Conservation (phyloP, 768 basidiomycete genomes). For the Kondoa subrosea region DNA sequence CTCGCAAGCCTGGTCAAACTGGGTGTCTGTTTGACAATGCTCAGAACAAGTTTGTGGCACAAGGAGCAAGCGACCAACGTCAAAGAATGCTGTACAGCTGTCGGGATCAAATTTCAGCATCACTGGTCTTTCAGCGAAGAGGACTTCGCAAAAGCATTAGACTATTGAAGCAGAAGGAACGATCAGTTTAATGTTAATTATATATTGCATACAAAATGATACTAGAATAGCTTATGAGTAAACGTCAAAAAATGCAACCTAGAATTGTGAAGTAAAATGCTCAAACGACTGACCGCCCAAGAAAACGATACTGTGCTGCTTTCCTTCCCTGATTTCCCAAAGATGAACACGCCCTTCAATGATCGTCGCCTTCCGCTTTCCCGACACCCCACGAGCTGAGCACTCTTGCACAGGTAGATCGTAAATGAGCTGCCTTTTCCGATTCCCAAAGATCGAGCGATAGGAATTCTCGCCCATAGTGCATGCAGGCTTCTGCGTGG, state of each 20-base stretch:
- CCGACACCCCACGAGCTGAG: slow-evolving; percentile 16
- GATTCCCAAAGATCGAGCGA: slow-evolving; percentile 26
- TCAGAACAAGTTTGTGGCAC: background rate
- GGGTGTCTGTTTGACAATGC: background rate
- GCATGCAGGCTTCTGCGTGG: slow-evolving; percentile 28
- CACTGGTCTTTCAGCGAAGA: background rate
- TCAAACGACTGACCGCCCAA: too few species aligned
- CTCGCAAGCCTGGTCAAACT: background rate
- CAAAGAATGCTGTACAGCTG: background rate
- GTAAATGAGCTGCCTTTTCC: slow-evolving; percentile 26
- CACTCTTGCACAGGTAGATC: slow-evolving; percentile 13
- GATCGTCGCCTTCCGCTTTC: background rate
- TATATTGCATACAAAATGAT: too few species aligned
- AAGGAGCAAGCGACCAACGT: background rate
- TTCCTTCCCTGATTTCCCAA: too few species aligned
- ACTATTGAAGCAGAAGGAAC: too few species aligned
- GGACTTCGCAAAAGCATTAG: background rate
- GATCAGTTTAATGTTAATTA: too few species aligned
- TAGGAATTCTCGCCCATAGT: slow-evolving; percentile 28
- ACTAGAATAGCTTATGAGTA: too few species aligned
- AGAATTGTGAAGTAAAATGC: too few species aligned
- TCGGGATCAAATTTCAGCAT: background rate
- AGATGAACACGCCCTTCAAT: background rate
- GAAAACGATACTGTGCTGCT: too few species aligned
- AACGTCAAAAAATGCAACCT: too few species aligned